Evolutionary conservation across 495 filamentous ascomycete genomes (phyloP).

Genomic region (Echria macrotheca): DNA sequence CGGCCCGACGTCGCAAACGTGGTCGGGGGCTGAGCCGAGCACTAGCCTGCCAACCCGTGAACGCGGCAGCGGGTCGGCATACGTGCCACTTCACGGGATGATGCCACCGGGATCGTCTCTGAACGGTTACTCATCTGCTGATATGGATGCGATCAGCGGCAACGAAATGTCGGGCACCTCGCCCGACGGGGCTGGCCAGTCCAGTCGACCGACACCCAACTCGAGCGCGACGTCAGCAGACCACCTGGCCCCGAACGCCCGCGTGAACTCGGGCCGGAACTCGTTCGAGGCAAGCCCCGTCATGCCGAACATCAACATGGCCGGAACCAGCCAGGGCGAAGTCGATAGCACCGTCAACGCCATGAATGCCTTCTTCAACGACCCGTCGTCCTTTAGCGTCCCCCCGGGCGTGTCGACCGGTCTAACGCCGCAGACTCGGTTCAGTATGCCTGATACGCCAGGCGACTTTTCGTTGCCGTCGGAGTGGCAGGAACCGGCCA

Average conservation of each 20-base stretch:
- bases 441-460: conserved; percentile 2
- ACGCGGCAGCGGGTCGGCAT: conserved; percentile 21
- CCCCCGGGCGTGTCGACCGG: conserved; percentile 19
- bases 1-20: conserved; percentile 18
- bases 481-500: conserved; percentile 36
- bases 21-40: conserved; percentile 31
- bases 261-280: conserved; percentile 27
- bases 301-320: conserved; percentile 26
- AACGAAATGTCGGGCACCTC: conserved; percentile 38
- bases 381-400: conserved; percentile 25
- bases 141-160: conserved; percentile 18
- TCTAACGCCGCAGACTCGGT: conserved; percentile 27
- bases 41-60: conserved; percentile 27
- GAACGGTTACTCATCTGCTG: conserved; percentile 8
- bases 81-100: conserved; percentile 22
- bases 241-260: conserved; percentile 20
- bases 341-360: conserved; percentile 25
- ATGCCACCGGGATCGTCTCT: conserved; percentile 25
- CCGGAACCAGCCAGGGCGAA: conserved; percentile 23
- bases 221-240: conserved; percentile 48
- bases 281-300: conserved; percentile 45
- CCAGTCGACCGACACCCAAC: conserved; percentile 47
- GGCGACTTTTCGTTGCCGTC: conserved; percentile 31
- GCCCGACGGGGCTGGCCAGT: conserved; percentile 33
- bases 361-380: conserved; percentile 30